These are phyloP conservation scores for Penicillium frequentans DNA, from an alignment of 2,329 filamentous ascomycete genomes.

Conservation along the genomic window DNA sequence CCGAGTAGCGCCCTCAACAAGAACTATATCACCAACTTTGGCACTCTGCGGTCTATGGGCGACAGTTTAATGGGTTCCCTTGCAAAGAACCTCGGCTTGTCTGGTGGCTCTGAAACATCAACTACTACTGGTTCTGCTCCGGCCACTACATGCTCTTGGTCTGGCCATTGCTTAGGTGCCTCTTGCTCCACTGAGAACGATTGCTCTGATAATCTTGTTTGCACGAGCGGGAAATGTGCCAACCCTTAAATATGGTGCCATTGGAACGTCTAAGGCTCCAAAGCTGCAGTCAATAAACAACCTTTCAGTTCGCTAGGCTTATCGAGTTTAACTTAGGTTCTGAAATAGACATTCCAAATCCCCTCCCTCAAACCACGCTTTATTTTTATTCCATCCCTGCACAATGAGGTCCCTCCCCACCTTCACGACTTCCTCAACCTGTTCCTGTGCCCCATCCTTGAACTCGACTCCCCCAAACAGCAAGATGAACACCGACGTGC, in stretches of 20 bases:
- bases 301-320: too few species aligned
- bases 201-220: constrained; percentile 7
- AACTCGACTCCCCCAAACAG: constrained; percentile 21
- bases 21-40: constrained; percentile 25
- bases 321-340: not conserved
- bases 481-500: constrained; percentile 55
- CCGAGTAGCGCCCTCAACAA: constrained; percentile 23
- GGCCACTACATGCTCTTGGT: constrained; percentile 11
- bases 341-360: constrained; percentile 14
- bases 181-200: constrained; percentile 13
- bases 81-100: constrained; percentile 19
- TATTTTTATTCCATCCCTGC: constrained; percentile 53
- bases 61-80: constrained; percentile 26
- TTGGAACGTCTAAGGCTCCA: not conserved
- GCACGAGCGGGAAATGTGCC: constrained; percentile 7
- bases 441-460: constrained; percentile 52
- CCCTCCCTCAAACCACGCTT: constrained; percentile 48
- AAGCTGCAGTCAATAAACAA: not conserved
- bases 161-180: constrained; percentile 12
- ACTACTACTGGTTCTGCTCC: constrained; percentile 4
- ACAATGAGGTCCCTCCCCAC: constrained; percentile 55
- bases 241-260: not conserved
- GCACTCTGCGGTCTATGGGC: constrained; percentile 25
- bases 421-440: constrained; percentile 49
- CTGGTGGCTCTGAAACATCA: constrained; percentile 1